A percentile compares a stretch with the other conserved stretches of the same genome.
Conservation (phyloP, 495 filamentous ascomycete genomes). For the Penicillium silybi region DNA sequence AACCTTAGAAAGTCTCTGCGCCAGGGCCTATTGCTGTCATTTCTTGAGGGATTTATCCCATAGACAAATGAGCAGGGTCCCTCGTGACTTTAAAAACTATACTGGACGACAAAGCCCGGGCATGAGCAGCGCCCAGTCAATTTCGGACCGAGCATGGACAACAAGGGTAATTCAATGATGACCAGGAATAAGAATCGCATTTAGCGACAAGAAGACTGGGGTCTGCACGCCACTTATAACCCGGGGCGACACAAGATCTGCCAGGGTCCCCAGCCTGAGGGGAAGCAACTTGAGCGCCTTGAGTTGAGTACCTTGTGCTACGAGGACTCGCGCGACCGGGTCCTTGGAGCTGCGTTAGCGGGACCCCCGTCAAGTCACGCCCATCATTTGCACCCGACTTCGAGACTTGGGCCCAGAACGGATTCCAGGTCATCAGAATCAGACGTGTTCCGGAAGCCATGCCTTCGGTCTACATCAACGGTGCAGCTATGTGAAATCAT, state of each 20-base stretch:
- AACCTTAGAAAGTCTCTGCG: background rate
- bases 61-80: background rate
- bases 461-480: background rate
- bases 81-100: background rate
- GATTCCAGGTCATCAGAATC: background rate
- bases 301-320: conserved; percentile 32
- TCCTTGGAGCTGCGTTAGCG: conserved; percentile 15
- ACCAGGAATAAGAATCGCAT: background rate
- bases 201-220: background rate
- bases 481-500: conserved; percentile 73
- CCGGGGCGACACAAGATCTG: conserved; percentile 1
- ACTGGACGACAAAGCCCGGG: background rate
- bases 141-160: background rate
- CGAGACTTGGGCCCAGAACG: background rate
- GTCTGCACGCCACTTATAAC: conserved; percentile 5
- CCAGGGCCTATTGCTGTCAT: background rate
- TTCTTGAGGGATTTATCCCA: background rate
- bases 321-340: conserved; percentile 6
- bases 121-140: background rate
- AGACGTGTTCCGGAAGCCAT: background rate
- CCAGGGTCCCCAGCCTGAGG: conserved; percentile 22
- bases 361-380: conserved; percentile 2
- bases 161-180: background rate
- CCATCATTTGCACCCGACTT: background rate
- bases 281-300: background rate